phyloP scores from a whole-genome alignment of 2,329 filamentous ascomycete species.

The Diaporthe australafricana region DNA sequence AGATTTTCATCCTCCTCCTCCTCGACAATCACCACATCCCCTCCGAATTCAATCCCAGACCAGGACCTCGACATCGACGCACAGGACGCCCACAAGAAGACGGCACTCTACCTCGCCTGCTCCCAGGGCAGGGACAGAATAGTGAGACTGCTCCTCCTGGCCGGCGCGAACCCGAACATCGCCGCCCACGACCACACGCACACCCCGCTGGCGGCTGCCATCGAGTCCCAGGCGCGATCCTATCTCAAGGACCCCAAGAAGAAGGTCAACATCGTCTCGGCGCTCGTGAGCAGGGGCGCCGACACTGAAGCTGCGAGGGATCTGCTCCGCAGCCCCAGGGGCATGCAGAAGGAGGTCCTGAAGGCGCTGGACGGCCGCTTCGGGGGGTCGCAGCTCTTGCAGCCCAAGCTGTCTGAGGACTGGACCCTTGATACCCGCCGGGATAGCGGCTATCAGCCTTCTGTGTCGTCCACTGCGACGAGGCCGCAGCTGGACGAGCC shows the following conservation, averaged over 20 bases:
- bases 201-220: conserved; percentile 11
- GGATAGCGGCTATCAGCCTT: conserved; percentile 22
- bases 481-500: neutral
- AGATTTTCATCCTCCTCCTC: conserved; percentile 17
- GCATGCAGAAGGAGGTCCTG: conserved; percentile 5
- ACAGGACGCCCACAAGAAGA: conserved; percentile 22
- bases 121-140: conserved; percentile 8
- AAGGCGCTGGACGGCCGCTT: conserved; percentile 12
- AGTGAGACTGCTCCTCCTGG: conserved; percentile 22
- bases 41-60: neutral
- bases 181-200: neutral
- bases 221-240: conserved; percentile 2
- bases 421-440: neutral
- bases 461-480: neutral
- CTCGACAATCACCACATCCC: neutral
- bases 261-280: conserved; percentile 2
- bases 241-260: neutral
- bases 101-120: conserved; percentile 28
- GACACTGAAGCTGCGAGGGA: neutral
- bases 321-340: neutral
- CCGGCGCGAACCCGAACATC: conserved; percentile 28
- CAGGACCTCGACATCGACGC: conserved; percentile 32
- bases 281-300: conserved; percentile 14
- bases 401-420: neutral
- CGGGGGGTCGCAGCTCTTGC: neutral